phyloP scores from a whole-genome alignment of 176 grass and related monocot species.

The Echinochloa phyllopogon region DNA sequence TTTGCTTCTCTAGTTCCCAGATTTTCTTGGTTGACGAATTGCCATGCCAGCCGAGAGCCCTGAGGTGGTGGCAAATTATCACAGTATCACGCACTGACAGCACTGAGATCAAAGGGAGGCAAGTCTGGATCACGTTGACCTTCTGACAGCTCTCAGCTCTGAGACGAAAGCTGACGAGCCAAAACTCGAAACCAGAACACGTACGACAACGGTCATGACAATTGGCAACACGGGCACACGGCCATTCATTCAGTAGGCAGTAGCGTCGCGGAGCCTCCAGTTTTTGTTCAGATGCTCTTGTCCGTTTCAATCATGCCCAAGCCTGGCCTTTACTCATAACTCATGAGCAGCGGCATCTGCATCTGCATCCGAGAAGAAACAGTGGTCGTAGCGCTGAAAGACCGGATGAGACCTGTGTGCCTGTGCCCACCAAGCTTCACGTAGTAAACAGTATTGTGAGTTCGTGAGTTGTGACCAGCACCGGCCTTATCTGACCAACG shows the following conservation, averaged over 20 bases:
- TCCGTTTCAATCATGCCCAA: slow-evolving; percentile 46
- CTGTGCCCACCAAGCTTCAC: slow-evolving; percentile 13
- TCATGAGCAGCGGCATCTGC: not conserved
- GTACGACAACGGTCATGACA: not conserved
- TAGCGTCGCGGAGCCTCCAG: slow-evolving; percentile 7
- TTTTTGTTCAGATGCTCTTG: slow-evolving; percentile 37
- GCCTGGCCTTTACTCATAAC: slow-evolving; percentile 17
- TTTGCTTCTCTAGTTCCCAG: not conserved
- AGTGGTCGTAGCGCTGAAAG: not conserved
- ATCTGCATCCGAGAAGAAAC: not conserved
- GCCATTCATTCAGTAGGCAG: not conserved
- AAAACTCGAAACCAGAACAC: slow-evolving; percentile 9
- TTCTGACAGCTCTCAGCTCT: slow-evolving; percentile 29
- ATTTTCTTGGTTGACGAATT: not conserved
- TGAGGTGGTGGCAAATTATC: not conserved
- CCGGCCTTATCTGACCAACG: slow-evolving; percentile 4
- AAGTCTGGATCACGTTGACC: slow-evolving; percentile 10
- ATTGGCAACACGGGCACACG: slow-evolving; percentile 4
- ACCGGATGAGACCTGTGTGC: not conserved
- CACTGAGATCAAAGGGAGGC: not conserved
- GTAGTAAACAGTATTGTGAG: slow-evolving; percentile 14
- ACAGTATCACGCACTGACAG: slow-evolving; percentile 7
- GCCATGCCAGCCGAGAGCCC: not conserved
- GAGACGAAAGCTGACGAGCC: slow-evolving; percentile 8
- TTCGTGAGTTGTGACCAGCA: not conserved